A percentile compares a stretch with the other conserved stretches of the same genome.
These are phyloP conservation scores for Podaxis pistillaris DNA, from an alignment of 768 basidiomycete species.

Conservation along the genomic window DNA sequence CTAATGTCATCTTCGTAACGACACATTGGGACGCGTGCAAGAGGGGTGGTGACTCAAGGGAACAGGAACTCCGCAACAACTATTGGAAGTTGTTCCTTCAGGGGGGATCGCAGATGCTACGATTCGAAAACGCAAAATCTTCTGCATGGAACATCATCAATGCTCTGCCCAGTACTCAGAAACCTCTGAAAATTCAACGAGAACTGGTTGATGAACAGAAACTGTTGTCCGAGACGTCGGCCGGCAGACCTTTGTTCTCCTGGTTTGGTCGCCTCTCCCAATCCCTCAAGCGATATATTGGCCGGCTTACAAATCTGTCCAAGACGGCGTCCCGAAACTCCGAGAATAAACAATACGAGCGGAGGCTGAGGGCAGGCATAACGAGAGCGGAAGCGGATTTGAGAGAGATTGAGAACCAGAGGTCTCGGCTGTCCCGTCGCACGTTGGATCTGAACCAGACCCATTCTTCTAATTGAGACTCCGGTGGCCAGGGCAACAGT, in stretches of 20 bases:
- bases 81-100: constrained; percentile 6
- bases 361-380: background rate
- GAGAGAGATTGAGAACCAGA: background rate
- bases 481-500: too few species aligned
- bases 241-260: constrained; percentile 11
- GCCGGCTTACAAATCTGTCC: background rate
- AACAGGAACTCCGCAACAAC: constrained; percentile 4
- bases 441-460: background rate
- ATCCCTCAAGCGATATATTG: background rate
- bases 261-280: background rate
- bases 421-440: background rate
- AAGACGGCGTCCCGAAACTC: background rate
- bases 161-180: constrained; percentile 1
- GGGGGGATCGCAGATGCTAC: constrained; percentile 1
- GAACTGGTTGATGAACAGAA: constrained; percentile 19
- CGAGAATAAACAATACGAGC: background rate
- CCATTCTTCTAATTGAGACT: too few species aligned
- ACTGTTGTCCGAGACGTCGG: constrained; percentile 14
- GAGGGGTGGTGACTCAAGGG: background rate
- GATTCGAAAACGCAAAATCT: background rate
- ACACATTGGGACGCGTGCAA: constrained; percentile 13
- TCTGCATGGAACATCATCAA: constrained; percentile 16
- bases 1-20: constrained; percentile 8
- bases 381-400: background rate
- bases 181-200: constrained; percentile 14